Evolutionary conservation across 106 monocot species (phyloP), one percentile per base, ranked within the genome.

Genomic region (Ottelia alismoides): DNA sequence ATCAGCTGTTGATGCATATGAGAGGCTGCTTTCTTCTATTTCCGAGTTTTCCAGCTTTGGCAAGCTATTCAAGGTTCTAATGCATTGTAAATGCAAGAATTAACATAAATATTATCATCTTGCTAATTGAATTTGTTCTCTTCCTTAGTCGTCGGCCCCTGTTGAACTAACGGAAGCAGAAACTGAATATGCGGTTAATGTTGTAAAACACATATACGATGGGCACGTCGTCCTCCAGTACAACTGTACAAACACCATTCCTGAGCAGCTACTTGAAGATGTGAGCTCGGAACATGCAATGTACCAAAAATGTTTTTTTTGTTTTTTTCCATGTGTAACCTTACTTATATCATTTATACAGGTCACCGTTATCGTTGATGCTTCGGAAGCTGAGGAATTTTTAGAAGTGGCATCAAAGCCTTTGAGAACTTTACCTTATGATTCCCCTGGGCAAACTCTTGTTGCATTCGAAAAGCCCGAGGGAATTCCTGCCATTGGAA

Each of bases 141-240:
- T 53, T 68, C 31, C 35, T 20, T 72, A 98, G 96, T 98, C 96
- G 61, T 98, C 89, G 65, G 58, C 89, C 28, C 85, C 96, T 40
- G 74, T 98, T 24, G 96, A 98, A 64, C 70, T 98, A 76, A 98
- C 96, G 2, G 96, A 89, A 64, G 85, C 96, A 52, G 96, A 98
- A 70, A 98, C 96, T 22, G 96, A 98, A 64, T 98, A 98, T 66
- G 68, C 96, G 22, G 89, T 98, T 23, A 89, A 79, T 73, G 85
- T 85, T 43, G 85, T 98, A 40, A 98, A 98, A 65, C 96, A 98
- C 62, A 77, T 98, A 22, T 98, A 61, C 55, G 82, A 76, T 35
- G 70, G 64, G 16, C 89, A 89, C 61, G 63, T 98, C 69, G 74
- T 98, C 2, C 76, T 98, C 62, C 96, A 98, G 65, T 98, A 79